Conservation (phyloP, 169 alveolate species). For the Plasmodium billcollinsi region DNA sequence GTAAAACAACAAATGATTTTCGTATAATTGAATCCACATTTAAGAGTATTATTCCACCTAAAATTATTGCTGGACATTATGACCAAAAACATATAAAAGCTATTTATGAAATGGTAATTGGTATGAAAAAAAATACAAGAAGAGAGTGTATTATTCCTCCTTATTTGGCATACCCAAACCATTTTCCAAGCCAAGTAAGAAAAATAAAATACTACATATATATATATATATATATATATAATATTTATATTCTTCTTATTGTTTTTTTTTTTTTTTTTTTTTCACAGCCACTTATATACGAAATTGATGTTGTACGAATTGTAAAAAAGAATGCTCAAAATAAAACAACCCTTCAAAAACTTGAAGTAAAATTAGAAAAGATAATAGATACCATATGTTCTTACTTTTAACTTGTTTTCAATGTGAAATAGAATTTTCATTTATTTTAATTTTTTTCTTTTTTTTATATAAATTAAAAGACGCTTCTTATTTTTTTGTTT, state of each 20-base stretch:
- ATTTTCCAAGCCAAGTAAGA: constrained; percentile 72
- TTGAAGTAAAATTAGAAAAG: constrained; percentile 9
- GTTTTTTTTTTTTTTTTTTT: constrained; percentile 8
- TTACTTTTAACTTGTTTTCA: constrained; percentile 28
- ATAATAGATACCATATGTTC: constrained; percentile 19
- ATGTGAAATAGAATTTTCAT: background rate
- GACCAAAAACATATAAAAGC: constrained; percentile 68
- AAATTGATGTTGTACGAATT: constrained; percentile 59
- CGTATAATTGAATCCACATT: constrained; percentile 72
- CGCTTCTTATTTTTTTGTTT: no score
- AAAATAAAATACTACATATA: constrained; percentile 1
- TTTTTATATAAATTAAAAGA: no score
- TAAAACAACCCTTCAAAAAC: constrained; percentile 23
- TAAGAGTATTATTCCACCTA: constrained; percentile 57
- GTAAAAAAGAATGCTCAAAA: constrained; percentile 27
- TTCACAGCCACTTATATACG: constrained; percentile 65
- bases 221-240: background rate
- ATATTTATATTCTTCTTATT: background rate
- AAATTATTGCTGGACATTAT: constrained; percentile 61
- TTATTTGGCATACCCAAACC: constrained; percentile 53
- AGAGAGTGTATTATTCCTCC: constrained; percentile 73
- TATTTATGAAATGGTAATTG: constrained; percentile 72
- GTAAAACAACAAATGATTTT: constrained; percentile 76
- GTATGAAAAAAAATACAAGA: constrained; percentile 71
- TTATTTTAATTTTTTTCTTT: background rate